These are phyloP conservation scores for Aureobasidium namibiae DNA, from an alignment of 2,329 filamentous ascomycete species.

Conservation along the genomic window DNA sequence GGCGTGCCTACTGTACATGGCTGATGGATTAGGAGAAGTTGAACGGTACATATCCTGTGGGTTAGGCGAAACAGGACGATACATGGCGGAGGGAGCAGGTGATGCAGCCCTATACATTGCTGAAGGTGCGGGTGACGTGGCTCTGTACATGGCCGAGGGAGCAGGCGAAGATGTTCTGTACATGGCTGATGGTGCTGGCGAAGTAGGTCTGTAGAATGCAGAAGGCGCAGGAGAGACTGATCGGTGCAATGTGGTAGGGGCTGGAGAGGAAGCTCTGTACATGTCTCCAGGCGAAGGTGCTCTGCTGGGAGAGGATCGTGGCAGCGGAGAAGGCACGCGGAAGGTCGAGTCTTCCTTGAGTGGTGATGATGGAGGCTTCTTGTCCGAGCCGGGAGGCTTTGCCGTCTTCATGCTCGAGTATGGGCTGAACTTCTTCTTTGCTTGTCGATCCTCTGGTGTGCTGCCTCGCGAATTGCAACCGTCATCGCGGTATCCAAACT, in stretches of 20 bases:
- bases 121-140: slow-evolving; percentile 14
- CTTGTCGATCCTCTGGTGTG: slow-evolving; percentile 20
- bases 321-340: slow-evolving; percentile 25
- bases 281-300: slow-evolving; percentile 18
- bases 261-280: slow-evolving; percentile 20
- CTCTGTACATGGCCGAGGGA: slow-evolving; percentile 22
- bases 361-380: slow-evolving; percentile 17
- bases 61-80: slow-evolving; percentile 12
- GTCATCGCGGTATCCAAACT: slow-evolving; percentile 18
- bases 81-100: slow-evolving; percentile 10
- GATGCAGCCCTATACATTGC: slow-evolving; percentile 18
- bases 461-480: slow-evolving; percentile 19
- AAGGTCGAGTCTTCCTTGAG: slow-evolving; percentile 21
- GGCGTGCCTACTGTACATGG: neutral
- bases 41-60: slow-evolving; percentile 11
- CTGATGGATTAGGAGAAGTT: slow-evolving; percentile 10
- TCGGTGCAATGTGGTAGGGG: slow-evolving; percentile 18
- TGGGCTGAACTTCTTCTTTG: slow-evolving; percentile 35
- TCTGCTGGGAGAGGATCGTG: slow-evolving; percentile 20
- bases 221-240: slow-evolving; percentile 34
- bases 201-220: slow-evolving; percentile 21
- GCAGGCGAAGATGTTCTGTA: slow-evolving; percentile 21
- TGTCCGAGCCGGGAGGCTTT: slow-evolving; percentile 26
- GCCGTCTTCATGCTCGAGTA: slow-evolving; percentile 45
- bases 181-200: slow-evolving; percentile 16